Conservation (phyloP, 805 yeast species). For the Candida glaebosa region DNA sequence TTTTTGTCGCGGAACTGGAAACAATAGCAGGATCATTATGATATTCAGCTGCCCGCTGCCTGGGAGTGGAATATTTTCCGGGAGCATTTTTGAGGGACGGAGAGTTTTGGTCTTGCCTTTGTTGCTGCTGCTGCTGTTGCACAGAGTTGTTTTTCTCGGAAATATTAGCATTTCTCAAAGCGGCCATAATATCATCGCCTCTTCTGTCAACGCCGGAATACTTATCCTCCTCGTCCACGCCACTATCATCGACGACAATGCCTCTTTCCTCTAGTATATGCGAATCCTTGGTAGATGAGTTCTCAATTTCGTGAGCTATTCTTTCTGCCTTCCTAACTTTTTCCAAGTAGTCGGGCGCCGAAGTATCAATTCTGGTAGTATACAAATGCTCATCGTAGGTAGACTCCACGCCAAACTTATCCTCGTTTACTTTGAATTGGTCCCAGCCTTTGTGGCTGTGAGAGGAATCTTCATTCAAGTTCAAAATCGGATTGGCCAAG, state of each 20-base stretch:
- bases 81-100: constrained; percentile 7
- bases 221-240: constrained; percentile 92
- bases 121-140: not conserved
- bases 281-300: constrained; percentile 61
- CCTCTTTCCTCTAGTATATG: constrained; percentile 96
- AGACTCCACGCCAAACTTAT: constrained; percentile 83
- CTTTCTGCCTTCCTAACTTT: constrained; percentile 68
- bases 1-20: constrained; percentile 44
- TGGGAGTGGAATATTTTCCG: constrained; percentile 54
- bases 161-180: constrained; percentile 32
- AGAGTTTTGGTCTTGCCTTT: not conserved
- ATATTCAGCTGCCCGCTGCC: constrained; percentile 48
- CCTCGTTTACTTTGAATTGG: constrained; percentile 89
- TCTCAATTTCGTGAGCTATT: constrained; percentile 81
- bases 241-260: constrained; percentile 68
- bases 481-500: constrained; percentile 13
- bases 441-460: constrained; percentile 60
- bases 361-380: constrained; percentile 70
- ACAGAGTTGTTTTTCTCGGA: constrained; percentile 12
- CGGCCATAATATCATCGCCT: constrained; percentile 48
- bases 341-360: constrained; percentile 68
- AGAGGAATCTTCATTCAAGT: constrained; percentile 34
- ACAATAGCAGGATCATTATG: constrained; percentile 68
- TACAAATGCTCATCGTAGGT: constrained; percentile 82
- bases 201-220: constrained; percentile 87